Conservation (phyloP, 192 early-diverging fungal species). For the Gryganskiella cystojenkinii region DNA sequence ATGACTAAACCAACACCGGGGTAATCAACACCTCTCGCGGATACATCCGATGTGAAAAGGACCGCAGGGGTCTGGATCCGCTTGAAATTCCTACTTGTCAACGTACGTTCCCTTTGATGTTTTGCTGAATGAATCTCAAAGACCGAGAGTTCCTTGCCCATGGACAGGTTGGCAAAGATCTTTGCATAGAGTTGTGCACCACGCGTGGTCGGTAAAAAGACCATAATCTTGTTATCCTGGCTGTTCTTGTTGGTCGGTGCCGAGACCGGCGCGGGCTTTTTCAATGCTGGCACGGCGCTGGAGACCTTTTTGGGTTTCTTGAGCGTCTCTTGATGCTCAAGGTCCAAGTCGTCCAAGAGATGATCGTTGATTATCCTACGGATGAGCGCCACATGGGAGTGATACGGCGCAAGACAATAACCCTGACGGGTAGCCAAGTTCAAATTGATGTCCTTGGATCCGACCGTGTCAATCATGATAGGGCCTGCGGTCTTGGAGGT, state of each 20-base stretch:
- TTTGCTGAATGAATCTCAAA: constrained; percentile 85
- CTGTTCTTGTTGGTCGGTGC: constrained; percentile 30
- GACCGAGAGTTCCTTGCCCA: constrained; percentile 62
- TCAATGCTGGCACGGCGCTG: constrained; percentile 30
- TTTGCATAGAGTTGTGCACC: constrained; percentile 70
- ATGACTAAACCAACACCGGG: constrained; percentile 91
- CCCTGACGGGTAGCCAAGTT: constrained; percentile 83
- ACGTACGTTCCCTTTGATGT: constrained; percentile 72
- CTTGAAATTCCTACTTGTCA: constrained; percentile 81
- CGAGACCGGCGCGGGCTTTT: constrained; percentile 27
- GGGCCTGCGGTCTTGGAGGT: constrained; percentile 59
- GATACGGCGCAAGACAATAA: constrained; percentile 72
- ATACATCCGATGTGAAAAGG: constrained; percentile 94
- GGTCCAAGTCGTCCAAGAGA: constrained; percentile 43
- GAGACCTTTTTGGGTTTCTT: constrained; percentile 64
- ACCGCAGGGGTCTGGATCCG: constrained; percentile 61
- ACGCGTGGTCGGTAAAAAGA: constrained; percentile 90
- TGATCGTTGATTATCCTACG: constrained; percentile 76
- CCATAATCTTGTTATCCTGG: constrained; percentile 80
- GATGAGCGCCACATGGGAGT: constrained; percentile 69
- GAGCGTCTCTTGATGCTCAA: constrained; percentile 64
- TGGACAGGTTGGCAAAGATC: constrained; percentile 64
- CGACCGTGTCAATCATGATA: constrained; percentile 84
- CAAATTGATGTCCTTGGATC: constrained; percentile 81
- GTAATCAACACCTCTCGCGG: constrained; percentile 97